Conservation (phyloP, 345 rosid genomes). For the Euphorbia peplus region DNA sequence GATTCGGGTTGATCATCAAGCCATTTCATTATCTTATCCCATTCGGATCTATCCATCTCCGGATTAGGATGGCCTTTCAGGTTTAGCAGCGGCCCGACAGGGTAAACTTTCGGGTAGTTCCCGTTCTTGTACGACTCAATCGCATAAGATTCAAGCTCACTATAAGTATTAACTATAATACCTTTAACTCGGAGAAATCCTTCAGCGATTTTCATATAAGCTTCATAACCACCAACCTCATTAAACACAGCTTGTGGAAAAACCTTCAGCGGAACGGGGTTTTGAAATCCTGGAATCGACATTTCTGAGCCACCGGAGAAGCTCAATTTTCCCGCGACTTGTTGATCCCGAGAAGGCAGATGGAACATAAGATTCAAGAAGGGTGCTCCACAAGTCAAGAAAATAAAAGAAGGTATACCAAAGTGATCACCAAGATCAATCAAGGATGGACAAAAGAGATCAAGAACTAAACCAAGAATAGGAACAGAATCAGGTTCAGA, state of each 20-base stretch:
- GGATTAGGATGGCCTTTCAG: conserved; percentile 5
- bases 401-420: conserved; percentile 20
- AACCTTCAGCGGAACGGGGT: background rate
- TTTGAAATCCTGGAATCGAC: conserved; percentile 14
- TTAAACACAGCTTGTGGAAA: conserved; percentile 9
- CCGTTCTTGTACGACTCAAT: background rate
- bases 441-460: conserved; percentile 16
- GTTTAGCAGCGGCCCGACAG: conserved; percentile 8
- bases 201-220: background rate
- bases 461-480: conserved; percentile 17
- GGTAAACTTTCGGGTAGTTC: background rate
- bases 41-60: background rate
- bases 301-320: conserved; percentile 2
- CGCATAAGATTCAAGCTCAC: conserved; percentile 9
- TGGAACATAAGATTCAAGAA: conserved; percentile 19
- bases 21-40: conserved; percentile 1
- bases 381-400: conserved; percentile 12
- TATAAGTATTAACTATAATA: conserved; percentile 10
- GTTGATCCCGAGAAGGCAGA: conserved; percentile 12
- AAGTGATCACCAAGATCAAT: conserved; percentile 21
- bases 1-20: conserved; percentile 17
- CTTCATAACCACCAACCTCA: conserved; percentile 9
- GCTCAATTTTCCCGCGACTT: background rate
- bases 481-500: conserved; percentile 2
- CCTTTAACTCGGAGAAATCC: conserved; percentile 12